phyloP scores from a whole-genome alignment of 2,329 filamentous ascomycete species.

The Diaporthe vaccinii region DNA sequence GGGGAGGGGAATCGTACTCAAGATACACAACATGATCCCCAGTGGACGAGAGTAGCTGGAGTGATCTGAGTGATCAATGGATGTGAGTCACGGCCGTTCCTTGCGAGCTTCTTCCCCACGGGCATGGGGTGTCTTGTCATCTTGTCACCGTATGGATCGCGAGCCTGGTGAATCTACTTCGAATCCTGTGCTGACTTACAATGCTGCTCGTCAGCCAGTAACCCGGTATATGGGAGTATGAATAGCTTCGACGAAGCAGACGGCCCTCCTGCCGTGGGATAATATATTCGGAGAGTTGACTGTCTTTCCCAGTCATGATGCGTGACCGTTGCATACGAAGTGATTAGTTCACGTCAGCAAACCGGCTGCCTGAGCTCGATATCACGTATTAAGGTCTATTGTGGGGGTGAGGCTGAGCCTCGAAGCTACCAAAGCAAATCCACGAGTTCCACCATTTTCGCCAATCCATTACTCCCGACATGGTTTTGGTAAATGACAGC shows the following conservation, averaged over 20 bases:
- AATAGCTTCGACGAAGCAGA: not conserved
- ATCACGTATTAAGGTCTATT: slow-evolving; percentile 35
- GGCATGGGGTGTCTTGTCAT: not conserved
- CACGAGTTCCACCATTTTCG: slow-evolving; percentile 36
- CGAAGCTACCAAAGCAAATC: slow-evolving; percentile 31
- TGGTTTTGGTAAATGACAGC: slow-evolving; percentile 39
- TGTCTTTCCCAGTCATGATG: not conserved
- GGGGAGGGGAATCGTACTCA: not conserved
- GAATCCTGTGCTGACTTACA: not conserved
- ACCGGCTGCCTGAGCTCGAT: not conserved
- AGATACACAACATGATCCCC: too few relatives aligned
- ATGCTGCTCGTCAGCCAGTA: not conserved
- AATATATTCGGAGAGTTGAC: not conserved
- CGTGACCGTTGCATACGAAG: not conserved
- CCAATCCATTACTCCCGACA: slow-evolving; percentile 38
- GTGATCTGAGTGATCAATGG: not conserved
- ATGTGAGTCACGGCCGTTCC: not conserved
- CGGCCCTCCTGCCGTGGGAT: not conserved
- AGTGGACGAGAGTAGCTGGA: not conserved
- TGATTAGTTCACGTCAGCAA: too few relatives aligned
- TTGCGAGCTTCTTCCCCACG: not conserved
- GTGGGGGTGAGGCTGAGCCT: not conserved
- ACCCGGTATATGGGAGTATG: not conserved
- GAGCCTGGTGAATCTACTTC: not conserved
- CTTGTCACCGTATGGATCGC: not conserved